Evolutionary conservation across 208 protist species (phyloP).

Genomic region (Phytomonas francai): DNA sequence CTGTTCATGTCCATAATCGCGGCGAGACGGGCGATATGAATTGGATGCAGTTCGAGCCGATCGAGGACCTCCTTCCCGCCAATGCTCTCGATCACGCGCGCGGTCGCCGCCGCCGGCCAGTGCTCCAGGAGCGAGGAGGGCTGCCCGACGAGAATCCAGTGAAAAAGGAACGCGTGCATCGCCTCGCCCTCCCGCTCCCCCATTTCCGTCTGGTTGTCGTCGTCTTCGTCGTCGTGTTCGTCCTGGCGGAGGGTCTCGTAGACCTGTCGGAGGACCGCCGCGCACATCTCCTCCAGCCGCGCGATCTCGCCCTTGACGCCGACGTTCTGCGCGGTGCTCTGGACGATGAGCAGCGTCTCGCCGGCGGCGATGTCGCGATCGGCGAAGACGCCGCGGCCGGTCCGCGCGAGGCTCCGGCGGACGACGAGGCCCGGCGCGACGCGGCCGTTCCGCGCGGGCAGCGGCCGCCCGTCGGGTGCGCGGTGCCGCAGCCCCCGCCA

Average conservation of each 20-base stretch:
- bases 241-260: conserved; percentile 4
- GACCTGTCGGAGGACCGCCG: conserved; percentile 19
- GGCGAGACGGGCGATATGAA: conserved; percentile 76
- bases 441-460: conserved; percentile 69
- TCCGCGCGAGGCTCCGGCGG: conserved; percentile 69
- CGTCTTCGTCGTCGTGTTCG: not conserved
- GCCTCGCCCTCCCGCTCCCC: conserved; percentile 16
- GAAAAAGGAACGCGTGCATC: conserved; percentile 43
- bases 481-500: conserved; percentile 71
- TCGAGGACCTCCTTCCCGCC: conserved; percentile 52
- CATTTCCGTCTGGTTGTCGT: conserved; percentile 12
- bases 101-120: conserved; percentile 54
- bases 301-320: conserved; percentile 70
- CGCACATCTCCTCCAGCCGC: conserved; percentile 75
- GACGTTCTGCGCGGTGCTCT: conserved; percentile 63
- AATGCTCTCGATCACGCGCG: conserved; percentile 57
- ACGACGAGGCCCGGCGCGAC: conserved; percentile 61
- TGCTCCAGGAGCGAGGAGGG: conserved; percentile 74
- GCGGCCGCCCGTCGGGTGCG: conserved; percentile 34
- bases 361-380: conserved; percentile 57
- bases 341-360: conserved; percentile 81
- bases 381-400: conserved; percentile 79
- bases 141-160: conserved; percentile 80
- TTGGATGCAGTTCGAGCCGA: conserved; percentile 66
- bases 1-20: conserved; percentile 83